A percentile compares a stretch with the other conserved stretches of the same genome.
phyloP scores from a whole-genome alignment of 2,329 filamentous ascomycete species.

The Aspergillus sp. region DNA sequence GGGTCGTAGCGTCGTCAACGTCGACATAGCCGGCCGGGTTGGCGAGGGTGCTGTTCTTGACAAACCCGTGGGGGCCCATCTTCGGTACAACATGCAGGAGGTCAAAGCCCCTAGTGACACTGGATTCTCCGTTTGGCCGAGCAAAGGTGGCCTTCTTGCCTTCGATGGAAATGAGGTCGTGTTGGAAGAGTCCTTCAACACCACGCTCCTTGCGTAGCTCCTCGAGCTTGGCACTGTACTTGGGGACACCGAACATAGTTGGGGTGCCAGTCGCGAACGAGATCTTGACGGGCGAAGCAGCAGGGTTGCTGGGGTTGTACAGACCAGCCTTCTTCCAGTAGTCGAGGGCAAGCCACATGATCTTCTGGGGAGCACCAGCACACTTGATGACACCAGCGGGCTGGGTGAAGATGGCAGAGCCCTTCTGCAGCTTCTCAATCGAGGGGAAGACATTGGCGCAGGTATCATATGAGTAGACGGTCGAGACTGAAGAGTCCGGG shows the following conservation, averaged over 20 bases:
- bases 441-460: constrained; percentile 55
- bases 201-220: constrained; percentile 54
- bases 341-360: constrained; percentile 63
- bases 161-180: constrained; percentile 56
- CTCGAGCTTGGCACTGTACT: constrained; percentile 58
- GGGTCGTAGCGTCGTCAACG: constrained; percentile 54
- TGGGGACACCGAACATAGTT: constrained; percentile 61
- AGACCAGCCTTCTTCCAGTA: constrained; percentile 57
- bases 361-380: constrained; percentile 62
- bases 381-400: constrained; percentile 61
- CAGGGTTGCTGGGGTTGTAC: constrained; percentile 45
- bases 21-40: constrained; percentile 60
- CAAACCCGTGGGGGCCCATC: constrained; percentile 58
- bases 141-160: constrained; percentile 56
- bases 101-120: constrained; percentile 53
- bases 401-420: constrained; percentile 60
- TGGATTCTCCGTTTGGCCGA: constrained; percentile 43
- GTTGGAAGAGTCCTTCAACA: constrained; percentile 60
- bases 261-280: constrained; percentile 58
- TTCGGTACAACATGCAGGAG: constrained; percentile 60
- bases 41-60: constrained; percentile 55
- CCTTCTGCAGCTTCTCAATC: constrained; percentile 50
- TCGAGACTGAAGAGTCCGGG: constrained; percentile 50
- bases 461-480: constrained; percentile 59
- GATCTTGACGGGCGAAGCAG: constrained; percentile 51